Evolutionary conservation across 345 rosid species (phyloP), one percentile per base, ranked within the genome.

Genomic region (Sisymbrium altissimum): DNA sequence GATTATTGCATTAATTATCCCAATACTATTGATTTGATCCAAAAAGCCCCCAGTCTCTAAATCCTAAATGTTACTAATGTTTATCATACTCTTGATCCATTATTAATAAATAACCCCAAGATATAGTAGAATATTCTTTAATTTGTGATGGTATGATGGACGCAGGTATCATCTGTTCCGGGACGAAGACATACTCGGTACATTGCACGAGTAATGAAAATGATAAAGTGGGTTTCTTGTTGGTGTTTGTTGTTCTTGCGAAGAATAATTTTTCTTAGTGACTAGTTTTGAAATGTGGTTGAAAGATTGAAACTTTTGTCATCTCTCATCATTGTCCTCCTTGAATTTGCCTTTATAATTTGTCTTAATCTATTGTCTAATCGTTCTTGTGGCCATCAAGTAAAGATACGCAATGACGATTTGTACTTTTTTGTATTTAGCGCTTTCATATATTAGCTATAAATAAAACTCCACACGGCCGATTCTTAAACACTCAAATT

Each of bases 161-260:
- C 67, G 69, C 82, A 81, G 82, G 81, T 83, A 69, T 49, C 81
- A 71, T 53, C 78, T 90, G 71, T 88, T 68, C 19, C 78, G 86
- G 79, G 87, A 88, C 35, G 87, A 85, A 21, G 90, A 90, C 36
- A 84, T 85, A 46, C 57, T 85, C 70, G 88, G 88, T 0, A 85
- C 88, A 52, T 86, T 86, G 25, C 90, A 84, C 74, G 93, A 85
- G 36, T 83, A 33, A 68, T 38, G 36, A 46, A 46, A 71, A 71
- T 17, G 68, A 11, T 53, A 45, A n/a, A 57, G 72, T 65, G 66
- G 70, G n/a, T 63, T 63, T n/a, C n/a, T n/a, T 62, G 69, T 9
- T 72, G 75, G 30, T 38, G 19, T 23, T 68, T 60, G 50, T 6
- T 61, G 36, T 41, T 63, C 60, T 50, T 23, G 3, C 21, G 54